These are phyloP conservation scores for Nitzschia putrida DNA, from an alignment of 108 stramenopile genomes.

Conservation along the genomic window DNA sequence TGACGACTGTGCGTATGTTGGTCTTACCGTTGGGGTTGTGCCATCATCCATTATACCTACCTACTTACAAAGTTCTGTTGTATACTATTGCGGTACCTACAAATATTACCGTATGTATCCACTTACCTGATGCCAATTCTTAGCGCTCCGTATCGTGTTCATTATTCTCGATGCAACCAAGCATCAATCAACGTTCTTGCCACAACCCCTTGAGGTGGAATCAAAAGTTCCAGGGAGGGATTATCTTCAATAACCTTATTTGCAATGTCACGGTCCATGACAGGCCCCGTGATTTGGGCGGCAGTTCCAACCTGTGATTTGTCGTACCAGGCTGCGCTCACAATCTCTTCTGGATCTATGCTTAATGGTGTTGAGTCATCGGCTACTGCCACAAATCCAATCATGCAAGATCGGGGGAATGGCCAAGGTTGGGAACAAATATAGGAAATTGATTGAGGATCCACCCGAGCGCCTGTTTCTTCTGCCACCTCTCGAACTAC, in stretches of 20 bases:
- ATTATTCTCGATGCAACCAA: conserved; percentile 53
- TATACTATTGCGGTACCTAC: too few species aligned
- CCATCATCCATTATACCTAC: too few species aligned
- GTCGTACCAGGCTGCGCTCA: conserved; percentile 73
- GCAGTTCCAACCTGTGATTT: conserved; percentile 58
- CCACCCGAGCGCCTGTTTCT: conserved; percentile 68
- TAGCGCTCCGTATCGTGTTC: too few species aligned
- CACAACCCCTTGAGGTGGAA: conserved; percentile 74
- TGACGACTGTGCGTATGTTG: too few species aligned
- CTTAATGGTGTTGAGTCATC: conserved; percentile 47
- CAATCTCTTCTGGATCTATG: conserved; percentile 68
- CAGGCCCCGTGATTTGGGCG: conserved; percentile 47
- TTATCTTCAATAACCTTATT: conserved; percentile 39
- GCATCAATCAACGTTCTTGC: conserved; percentile 68
- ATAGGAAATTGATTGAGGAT: conserved; percentile 56
- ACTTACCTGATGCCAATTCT: too few species aligned
- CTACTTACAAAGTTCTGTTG: too few species aligned
- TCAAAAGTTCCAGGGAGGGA: conserved; percentile 53
- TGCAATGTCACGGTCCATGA: conserved; percentile 63
- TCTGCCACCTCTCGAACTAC: conserved; percentile 73
- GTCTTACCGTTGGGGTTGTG: too few species aligned
- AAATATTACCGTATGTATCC: too few species aligned
- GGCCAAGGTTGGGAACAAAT: conserved; percentile 82
- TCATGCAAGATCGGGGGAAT: conserved; percentile 78
- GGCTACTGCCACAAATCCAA: conserved; percentile 66